These are phyloP conservation scores for Somion occarium DNA, from an alignment of 1,284 basidiomycete genomes.

Conservation along the genomic window DNA sequence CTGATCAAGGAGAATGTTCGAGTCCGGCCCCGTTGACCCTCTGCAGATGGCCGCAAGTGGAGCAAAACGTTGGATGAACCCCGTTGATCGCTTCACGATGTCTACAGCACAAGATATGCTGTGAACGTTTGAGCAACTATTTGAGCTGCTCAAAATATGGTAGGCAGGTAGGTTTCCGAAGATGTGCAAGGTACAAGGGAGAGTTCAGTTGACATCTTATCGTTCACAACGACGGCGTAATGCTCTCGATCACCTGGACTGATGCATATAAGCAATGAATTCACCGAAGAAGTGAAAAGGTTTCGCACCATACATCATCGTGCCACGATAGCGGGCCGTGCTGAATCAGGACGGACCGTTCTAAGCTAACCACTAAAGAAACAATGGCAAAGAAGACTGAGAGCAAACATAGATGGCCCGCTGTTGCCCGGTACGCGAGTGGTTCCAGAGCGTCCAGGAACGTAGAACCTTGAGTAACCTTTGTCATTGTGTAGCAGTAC, in stretches of 20 bases:
- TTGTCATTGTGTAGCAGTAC: too few species aligned
- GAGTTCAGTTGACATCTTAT: neutral
- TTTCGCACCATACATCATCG: neutral
- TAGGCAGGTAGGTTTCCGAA: neutral
- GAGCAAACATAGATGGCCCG: too few species aligned
- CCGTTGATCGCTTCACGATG: too few species aligned
- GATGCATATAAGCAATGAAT: neutral
- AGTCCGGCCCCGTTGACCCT: too few species aligned
- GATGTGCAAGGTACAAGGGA: neutral
- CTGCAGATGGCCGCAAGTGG: too few species aligned
- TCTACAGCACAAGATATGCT: neutral
- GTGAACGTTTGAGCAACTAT: neutral
- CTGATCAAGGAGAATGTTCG: neutral
- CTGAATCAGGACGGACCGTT: too few species aligned
- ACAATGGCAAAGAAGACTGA: too few species aligned
- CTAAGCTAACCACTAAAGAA: too few species aligned
- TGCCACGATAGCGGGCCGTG: neutral
- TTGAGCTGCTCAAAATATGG: neutral
- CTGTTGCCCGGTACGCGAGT: too few species aligned
- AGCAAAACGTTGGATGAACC: too few species aligned
- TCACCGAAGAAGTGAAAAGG: neutral
- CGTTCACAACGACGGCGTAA: neutral
- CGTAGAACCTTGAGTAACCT: too few species aligned
- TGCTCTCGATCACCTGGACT: neutral
- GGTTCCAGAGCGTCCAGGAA: too few species aligned